Evolutionary conservation across 1,139 yeast genomes (phyloP).

Genomic region (Taphrina pruni): DNA sequence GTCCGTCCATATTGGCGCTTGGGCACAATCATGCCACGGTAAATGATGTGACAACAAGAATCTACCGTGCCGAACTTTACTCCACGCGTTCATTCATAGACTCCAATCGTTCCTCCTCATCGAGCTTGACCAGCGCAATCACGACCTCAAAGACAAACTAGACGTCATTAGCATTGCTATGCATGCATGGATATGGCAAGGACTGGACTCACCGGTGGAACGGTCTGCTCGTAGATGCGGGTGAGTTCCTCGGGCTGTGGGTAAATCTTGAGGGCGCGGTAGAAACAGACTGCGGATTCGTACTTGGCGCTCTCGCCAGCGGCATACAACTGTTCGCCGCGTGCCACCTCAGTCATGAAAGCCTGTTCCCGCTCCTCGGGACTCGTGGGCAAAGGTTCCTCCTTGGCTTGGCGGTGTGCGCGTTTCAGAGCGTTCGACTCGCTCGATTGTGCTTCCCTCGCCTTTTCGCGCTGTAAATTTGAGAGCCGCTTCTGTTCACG

Average conservation of each 20-base stretch:
- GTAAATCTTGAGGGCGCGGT: slow-evolving; percentile 91
- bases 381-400: slow-evolving; percentile 77
- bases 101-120: slow-evolving; percentile 33
- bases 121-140: slow-evolving; percentile 34
- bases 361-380: slow-evolving; percentile 72
- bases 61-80: not conserved
- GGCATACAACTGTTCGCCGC: slow-evolving; percentile 63
- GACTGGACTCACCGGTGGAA: slow-evolving; percentile 38
- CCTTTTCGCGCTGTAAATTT: slow-evolving; percentile 59
- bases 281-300: slow-evolving; percentile 86
- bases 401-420: slow-evolving; percentile 65
- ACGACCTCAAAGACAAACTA: slow-evolving; percentile 38
- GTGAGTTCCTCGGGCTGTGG: slow-evolving; percentile 93
- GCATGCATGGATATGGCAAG: not conserved
- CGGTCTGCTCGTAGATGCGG: slow-evolving; percentile 69
- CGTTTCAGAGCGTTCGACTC: slow-evolving; percentile 61
- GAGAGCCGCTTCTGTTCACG: slow-evolving; percentile 57
- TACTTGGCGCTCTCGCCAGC: slow-evolving; percentile 60
- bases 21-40: no score
- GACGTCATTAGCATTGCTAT: not conserved
- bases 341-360: slow-evolving; percentile 81
- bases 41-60: no score
- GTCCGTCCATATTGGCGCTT: no score
- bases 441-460: slow-evolving; percentile 64
- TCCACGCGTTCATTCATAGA: slow-evolving; percentile 33